Conservation (phyloP, 257 asterid genomes). For the Scutellaria galericulata region DNA sequence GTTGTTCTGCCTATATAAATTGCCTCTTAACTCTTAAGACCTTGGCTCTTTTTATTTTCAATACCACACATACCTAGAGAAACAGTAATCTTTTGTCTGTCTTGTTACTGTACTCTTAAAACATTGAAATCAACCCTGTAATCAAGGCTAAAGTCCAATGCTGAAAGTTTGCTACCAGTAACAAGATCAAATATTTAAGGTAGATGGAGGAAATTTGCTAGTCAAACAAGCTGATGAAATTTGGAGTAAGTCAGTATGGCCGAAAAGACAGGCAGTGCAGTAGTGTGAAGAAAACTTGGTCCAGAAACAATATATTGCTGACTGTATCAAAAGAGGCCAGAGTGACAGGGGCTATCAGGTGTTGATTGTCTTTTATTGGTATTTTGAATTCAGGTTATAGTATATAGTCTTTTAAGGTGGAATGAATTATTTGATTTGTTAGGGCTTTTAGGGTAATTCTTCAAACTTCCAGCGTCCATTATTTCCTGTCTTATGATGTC, state of each 20-base stretch:
- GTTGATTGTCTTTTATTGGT: neutral
- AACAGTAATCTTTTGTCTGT: neutral
- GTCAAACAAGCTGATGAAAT: neutral
- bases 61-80: too few species aligned
- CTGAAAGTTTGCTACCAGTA: neutral
- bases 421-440: neutral
- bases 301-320: constrained; percentile 10
- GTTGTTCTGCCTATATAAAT: neutral
- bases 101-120: neutral
- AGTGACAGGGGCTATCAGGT: neutral
- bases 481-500: constrained; percentile 10
- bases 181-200: constrained; percentile 9
- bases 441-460: neutral
- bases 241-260: neutral
- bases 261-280: neutral
- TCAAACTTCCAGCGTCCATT: neutral
- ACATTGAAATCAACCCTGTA: too few species aligned
- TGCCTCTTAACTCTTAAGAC: neutral
- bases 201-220: neutral
- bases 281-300: constrained; percentile 1
- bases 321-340: neutral
- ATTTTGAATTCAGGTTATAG: constrained; percentile 15
- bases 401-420: neutral
- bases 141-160: neutral
- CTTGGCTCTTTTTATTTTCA: too few species aligned